phyloP scores from a whole-genome alignment of 208 protist genomes.

The Balamuthia mandrillaris region DNA sequence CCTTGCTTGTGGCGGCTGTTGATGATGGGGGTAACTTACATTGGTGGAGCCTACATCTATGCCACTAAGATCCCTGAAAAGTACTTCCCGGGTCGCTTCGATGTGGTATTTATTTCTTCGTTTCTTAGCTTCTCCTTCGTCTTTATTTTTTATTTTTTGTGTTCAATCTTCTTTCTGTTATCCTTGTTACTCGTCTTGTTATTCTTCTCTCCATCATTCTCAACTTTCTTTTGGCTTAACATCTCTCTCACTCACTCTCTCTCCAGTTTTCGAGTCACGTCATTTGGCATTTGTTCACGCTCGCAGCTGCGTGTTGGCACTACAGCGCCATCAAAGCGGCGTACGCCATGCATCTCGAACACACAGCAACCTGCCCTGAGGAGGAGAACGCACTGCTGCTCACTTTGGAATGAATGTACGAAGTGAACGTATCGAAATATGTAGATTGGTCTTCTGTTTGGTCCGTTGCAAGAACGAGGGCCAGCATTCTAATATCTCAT shows the following conservation, averaged over 20 bases:
- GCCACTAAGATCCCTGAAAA: constrained; percentile 23
- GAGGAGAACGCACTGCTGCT: too few relatives aligned
- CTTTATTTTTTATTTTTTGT: not conserved
- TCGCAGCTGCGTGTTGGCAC: constrained; percentile 7
- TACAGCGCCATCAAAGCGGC: too few relatives aligned
- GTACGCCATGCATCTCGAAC: too few relatives aligned
- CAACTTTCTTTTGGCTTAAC: too few relatives aligned
- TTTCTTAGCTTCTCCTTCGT: not conserved
- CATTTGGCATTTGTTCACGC: constrained; percentile 22
- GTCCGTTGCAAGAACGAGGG: too few relatives aligned
- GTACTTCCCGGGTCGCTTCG: constrained; percentile 22
- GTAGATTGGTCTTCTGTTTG: too few relatives aligned
- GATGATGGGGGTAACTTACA: constrained; percentile 23
- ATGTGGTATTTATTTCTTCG: not conserved
- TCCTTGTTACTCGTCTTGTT: not conserved
- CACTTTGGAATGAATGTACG: too few relatives aligned
- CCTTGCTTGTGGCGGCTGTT: too few relatives aligned
- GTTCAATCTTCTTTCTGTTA: not conserved
- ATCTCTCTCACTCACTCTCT: not conserved
- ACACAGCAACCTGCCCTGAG: too few relatives aligned
- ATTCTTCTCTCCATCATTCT: not conserved
- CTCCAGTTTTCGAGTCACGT: constrained; percentile 15
- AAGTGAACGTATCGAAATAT: too few relatives aligned
- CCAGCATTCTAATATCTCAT: too few relatives aligned
- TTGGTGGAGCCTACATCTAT: constrained; percentile 26